Base-by-base conservation (phyloP, 495 filamentous ascomycete species). In the Penicillium goetzii region DNA sequence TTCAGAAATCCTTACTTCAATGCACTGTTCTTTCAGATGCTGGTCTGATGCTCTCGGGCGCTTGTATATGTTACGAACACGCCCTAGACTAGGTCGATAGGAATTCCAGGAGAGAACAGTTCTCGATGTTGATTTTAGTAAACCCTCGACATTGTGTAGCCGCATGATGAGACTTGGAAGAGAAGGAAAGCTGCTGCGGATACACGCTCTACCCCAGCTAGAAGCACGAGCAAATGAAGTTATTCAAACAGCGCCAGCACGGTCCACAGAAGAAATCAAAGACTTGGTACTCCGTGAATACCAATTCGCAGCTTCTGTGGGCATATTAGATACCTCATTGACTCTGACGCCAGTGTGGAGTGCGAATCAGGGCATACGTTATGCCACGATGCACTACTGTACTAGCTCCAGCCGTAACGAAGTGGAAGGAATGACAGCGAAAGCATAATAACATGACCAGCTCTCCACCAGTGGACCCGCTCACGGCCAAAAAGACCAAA, bases 371-470 rank as follows among this genome's bases (percentile, higher is more conserved):
- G 63, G 51, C 30, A 52, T 53, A 56, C 32, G 17, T 7, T 7
- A 47, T 47, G 30, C 26, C 4, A 51, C 17, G 26, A 38, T 14
- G 10, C 10, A 12, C n/a, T n/a, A 36, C 34, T 36, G 30, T 8
- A 36, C 1, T 47, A 68, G 68, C 68, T 51, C 63, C 62, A 56
- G 58, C 43, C 59, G 41, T 34, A 55, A 61, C 52, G 62, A 61
- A 72, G 67, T 57, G 38, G 60, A 38, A 57, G 49, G 59, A 60
- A 62, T 64, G 47, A 36, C 41, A 55, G 25, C 64, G 55, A 66
- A 60, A 30, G 1, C 51, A 21, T 41, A 55, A 55, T 25, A 47
- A 50, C 49, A 28, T 36, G 28, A 11, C 9, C 21, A n/a, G 5
- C 19, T n/a, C 56, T 55, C 57, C 53, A 60, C 59, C 19, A 10